Percentiles rank a stretch among this genome's conserved stretches.
Evolutionary conservation across 768 basidiomycete species (phyloP).

Genomic region (Rossbeevera mucosa): DNA sequence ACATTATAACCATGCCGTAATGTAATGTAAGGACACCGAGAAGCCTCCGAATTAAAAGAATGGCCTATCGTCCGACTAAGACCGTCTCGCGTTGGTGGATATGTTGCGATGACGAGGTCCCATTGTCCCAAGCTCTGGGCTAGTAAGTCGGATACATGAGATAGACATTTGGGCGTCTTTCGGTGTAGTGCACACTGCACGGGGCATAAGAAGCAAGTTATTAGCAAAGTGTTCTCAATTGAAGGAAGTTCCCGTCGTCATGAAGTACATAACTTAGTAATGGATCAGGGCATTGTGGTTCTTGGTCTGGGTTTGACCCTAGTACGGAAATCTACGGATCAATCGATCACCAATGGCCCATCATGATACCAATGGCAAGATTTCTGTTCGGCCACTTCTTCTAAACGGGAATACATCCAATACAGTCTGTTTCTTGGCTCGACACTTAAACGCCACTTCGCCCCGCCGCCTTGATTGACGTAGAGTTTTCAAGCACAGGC

Average conservation of each 20-base stretch:
- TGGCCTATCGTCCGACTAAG: background rate
- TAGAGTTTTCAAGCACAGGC: constrained; percentile 40
- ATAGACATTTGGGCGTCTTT: too few species aligned
- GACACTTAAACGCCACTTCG: constrained; percentile 40
- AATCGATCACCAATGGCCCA: too few species aligned
- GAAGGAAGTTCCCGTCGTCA: background rate
- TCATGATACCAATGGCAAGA: background rate
- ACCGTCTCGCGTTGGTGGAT: background rate
- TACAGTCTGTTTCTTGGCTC: background rate
- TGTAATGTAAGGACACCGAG: background rate
- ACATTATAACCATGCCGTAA: background rate
- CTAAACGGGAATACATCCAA: background rate
- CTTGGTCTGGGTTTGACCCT: background rate
- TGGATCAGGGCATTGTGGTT: background rate
- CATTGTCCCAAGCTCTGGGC: too few species aligned
- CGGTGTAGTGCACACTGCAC: too few species aligned
- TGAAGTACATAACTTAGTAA: background rate
- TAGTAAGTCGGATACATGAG: too few species aligned
- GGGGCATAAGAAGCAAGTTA: background rate
- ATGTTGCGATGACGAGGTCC: too few species aligned
- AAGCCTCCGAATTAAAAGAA: background rate
- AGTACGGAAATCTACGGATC: background rate
- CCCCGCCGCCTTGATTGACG: constrained; percentile 59
- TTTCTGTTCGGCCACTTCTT: background rate
- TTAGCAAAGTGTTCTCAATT: background rate